Evolutionary conservation across 2,329 filamentous ascomycete genomes (phyloP).

Genomic region (Emergomyces pasteurianus): DNA sequence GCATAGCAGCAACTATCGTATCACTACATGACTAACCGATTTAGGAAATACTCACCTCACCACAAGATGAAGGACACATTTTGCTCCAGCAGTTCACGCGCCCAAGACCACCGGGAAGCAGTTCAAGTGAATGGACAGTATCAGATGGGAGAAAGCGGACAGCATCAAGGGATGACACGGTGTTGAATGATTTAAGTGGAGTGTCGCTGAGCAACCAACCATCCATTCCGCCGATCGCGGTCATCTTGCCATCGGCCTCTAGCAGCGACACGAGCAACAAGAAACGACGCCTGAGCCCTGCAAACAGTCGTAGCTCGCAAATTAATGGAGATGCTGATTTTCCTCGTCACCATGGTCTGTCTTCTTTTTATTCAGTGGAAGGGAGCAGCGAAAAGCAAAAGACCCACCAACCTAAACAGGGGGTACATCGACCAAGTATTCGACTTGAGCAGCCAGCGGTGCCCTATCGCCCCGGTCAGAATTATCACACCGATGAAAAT

Average conservation of each 20-base stretch:
- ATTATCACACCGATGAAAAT: background rate
- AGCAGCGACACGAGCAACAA: background rate
- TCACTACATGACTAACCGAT: conserved; percentile 4
- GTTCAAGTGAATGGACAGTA: background rate
- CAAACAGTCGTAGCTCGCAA: background rate
- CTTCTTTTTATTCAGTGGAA: conserved; percentile 1
- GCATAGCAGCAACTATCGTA: too few species aligned
- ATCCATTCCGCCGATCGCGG: background rate
- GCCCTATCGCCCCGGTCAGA: background rate
- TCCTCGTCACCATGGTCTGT: conserved; percentile 4
- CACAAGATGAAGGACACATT: background rate
- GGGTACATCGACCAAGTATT: background rate
- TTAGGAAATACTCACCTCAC: conserved; percentile 1
- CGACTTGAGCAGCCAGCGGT: background rate
- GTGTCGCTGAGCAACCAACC: background rate
- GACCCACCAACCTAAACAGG: background rate
- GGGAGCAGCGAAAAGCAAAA: background rate
- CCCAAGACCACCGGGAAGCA: background rate
- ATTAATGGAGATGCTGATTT: background rate
- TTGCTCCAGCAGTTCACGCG: background rate
- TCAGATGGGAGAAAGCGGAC: background rate
- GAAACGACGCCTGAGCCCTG: background rate
- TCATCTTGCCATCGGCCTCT: background rate
- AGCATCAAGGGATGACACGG: background rate
- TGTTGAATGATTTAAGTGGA: background rate